These are phyloP conservation scores for Fistulinella cinereoalba DNA, from an alignment of 1,284 basidiomycete species.

Conservation along the genomic window DNA sequence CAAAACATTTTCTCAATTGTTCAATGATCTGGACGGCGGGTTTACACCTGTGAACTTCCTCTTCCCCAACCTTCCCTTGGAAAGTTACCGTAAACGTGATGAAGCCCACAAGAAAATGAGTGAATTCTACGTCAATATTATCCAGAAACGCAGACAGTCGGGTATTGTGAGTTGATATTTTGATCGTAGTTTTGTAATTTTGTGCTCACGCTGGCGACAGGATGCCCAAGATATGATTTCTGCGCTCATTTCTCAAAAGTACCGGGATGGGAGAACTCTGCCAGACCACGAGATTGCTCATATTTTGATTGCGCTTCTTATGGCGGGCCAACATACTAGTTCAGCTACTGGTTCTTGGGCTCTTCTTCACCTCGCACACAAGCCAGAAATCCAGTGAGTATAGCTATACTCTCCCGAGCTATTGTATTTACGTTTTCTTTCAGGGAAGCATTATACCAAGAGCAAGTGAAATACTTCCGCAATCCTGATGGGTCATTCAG, in stretches of 20 bases:
- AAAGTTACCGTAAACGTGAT: slow-evolving; percentile 87
- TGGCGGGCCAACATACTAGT: slow-evolving; percentile 98
- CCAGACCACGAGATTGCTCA: slow-evolving; percentile 93
- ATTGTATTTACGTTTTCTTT: not conserved
- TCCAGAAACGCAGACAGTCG: slow-evolving; percentile 69
- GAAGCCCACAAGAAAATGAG: slow-evolving; percentile 91
- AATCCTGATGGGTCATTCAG: slow-evolving; percentile 80
- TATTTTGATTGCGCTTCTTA: slow-evolving; percentile 93
- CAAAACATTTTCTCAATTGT: slow-evolving; percentile 84
- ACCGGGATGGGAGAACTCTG: slow-evolving; percentile 80
- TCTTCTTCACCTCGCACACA: slow-evolving; percentile 86
- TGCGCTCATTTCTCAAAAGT: slow-evolving; percentile 81
- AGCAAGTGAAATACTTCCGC: slow-evolving; percentile 84
- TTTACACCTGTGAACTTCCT: slow-evolving; percentile 93
- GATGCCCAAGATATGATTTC: slow-evolving; percentile 92
- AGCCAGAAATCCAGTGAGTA: slow-evolving; percentile 73
- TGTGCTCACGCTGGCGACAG: slow-evolving; percentile 31
- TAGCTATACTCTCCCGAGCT: not conserved
- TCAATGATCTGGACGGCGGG: slow-evolving; percentile 89
- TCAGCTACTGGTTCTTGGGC: slow-evolving; percentile 91
- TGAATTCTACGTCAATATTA: slow-evolving; percentile 90
- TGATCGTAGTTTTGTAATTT: slow-evolving; percentile 1
- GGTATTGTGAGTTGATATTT: slow-evolving; percentile 38
- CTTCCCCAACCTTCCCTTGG: slow-evolving; percentile 91
- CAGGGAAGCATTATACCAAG: slow-evolving; percentile 80